phyloP scores from a whole-genome alignment of 306 rosid genomes.

The Styphnolobium japonicum region DNA sequence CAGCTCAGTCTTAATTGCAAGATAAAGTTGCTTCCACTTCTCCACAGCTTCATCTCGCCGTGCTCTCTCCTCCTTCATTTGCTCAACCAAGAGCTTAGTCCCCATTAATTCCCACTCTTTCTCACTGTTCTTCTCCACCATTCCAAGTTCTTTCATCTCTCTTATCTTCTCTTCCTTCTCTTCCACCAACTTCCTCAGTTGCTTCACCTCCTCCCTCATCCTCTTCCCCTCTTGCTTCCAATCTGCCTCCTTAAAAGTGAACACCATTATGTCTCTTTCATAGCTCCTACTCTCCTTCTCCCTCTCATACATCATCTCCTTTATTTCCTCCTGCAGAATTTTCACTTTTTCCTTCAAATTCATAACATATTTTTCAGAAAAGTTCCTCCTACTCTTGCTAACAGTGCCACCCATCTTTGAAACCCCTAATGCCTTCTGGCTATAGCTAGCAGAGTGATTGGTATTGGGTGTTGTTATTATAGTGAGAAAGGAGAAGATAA shows the following conservation, averaged over 20 bases:
- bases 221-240: conserved; percentile 87
- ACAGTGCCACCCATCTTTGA: conserved; percentile 54
- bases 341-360: conserved; percentile 58
- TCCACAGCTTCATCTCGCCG: conserved; percentile 84
- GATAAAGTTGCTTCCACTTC: conserved; percentile 95
- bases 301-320: conserved; percentile 58
- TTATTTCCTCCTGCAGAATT: conserved; percentile 58
- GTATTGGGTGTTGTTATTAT: conserved; percentile 6
- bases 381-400: conserved; percentile 41
- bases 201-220: conserved; percentile 68
- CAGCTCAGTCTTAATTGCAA: conserved; percentile 80
- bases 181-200: conserved; percentile 54
- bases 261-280: conserved; percentile 75
- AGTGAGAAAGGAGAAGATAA: conserved; percentile 16
- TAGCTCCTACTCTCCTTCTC: conserved; percentile 52
- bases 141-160: conserved; percentile 36
- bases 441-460: background rate
- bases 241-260: conserved; percentile 72
- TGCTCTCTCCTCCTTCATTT: conserved; percentile 72
- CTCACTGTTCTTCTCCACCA: conserved; percentile 14
- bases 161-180: conserved; percentile 61
- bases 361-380: conserved; percentile 32
- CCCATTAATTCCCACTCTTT: conserved; percentile 56
- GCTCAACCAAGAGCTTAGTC: conserved; percentile 52
- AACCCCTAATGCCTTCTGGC: background rate